Evolutionary conservation across 2,329 filamentous ascomycete species (phyloP).

Genomic region (Cytospora leucostoma): DNA sequence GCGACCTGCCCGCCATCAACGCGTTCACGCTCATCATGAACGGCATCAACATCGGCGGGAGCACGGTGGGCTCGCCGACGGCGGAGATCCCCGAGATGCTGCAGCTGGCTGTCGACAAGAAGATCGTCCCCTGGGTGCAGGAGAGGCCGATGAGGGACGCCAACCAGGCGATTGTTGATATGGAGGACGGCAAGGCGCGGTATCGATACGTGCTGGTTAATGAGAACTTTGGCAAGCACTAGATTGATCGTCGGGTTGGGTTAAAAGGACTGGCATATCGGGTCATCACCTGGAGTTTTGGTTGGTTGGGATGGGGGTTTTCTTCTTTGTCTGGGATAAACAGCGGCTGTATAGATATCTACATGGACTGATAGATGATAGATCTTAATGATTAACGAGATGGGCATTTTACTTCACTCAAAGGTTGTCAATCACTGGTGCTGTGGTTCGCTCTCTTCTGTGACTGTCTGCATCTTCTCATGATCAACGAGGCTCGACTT

Average conservation of each 20-base stretch:
- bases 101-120: conserved; percentile 56
- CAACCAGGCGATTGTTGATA: conserved; percentile 56
- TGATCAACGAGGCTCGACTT: no score
- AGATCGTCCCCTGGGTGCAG: conserved; percentile 57
- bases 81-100: conserved; percentile 61
- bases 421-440: no score
- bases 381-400: no score
- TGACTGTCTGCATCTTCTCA: no score
- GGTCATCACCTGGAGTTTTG: background rate
- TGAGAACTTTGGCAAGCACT: conserved; percentile 37
- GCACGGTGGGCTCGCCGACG: conserved; percentile 45
- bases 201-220: conserved; percentile 51
- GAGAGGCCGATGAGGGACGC: conserved; percentile 55
- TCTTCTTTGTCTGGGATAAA: no score
- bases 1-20: conserved; percentile 44
- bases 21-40: conserved; percentile 60
- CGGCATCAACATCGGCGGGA: conserved; percentile 50
- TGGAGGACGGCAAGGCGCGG: conserved; percentile 55
- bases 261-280: background rate
- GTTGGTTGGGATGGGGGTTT: background rate
- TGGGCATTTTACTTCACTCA: no score
- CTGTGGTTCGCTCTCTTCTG: no score
- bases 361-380: no score
- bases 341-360: no score
- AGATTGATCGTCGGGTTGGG: background rate